phyloP scores from a whole-genome alignment of 805 yeast genomes.

The Candida ortonii region DNA sequence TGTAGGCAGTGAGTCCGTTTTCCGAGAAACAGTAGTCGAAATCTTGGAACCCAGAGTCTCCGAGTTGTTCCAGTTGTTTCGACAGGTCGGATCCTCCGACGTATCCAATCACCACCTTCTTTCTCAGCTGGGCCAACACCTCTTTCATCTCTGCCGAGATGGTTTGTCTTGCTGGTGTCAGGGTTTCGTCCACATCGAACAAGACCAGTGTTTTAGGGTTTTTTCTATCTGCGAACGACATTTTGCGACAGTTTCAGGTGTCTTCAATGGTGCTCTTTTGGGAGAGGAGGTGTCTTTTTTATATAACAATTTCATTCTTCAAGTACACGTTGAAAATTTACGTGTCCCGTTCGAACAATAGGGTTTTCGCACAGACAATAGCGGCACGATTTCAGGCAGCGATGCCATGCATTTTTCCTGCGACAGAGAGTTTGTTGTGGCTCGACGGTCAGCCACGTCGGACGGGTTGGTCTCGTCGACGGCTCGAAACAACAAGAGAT shows the following conservation, averaged over 20 bases:
- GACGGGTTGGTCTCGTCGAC: too few relatives aligned
- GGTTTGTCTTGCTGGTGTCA: conserved; percentile 86
- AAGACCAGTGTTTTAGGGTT: conserved; percentile 84
- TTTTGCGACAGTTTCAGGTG: too few relatives aligned
- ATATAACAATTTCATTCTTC: too few relatives aligned
- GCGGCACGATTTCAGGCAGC: too few relatives aligned
- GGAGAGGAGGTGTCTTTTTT: background rate
- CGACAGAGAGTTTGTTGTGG: too few relatives aligned
- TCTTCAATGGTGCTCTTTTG: too few relatives aligned
- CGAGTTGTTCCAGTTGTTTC: conserved; percentile 96
- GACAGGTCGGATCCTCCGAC: conserved; percentile 96
- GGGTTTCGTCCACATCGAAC: conserved; percentile 97
- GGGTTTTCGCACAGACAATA: too few relatives aligned
- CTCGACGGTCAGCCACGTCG: too few relatives aligned
- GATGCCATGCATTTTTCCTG: too few relatives aligned
- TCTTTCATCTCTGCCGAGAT: conserved; percentile 75
- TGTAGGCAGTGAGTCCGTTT: conserved; percentile 97
- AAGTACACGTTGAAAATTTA: too few relatives aligned
- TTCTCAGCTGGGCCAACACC: conserved; percentile 70
- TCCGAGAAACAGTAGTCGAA: conserved; percentile 97
- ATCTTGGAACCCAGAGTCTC: conserved; percentile 67
- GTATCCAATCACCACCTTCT: conserved; percentile 92
- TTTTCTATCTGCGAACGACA: conserved; percentile 64
- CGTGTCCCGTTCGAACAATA: too few relatives aligned
- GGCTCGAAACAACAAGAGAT: too few relatives aligned